Evolutionary conservation across 164 flowering plant genomes (phyloP).

Genomic region (Tinospora cordifolia): DNA sequence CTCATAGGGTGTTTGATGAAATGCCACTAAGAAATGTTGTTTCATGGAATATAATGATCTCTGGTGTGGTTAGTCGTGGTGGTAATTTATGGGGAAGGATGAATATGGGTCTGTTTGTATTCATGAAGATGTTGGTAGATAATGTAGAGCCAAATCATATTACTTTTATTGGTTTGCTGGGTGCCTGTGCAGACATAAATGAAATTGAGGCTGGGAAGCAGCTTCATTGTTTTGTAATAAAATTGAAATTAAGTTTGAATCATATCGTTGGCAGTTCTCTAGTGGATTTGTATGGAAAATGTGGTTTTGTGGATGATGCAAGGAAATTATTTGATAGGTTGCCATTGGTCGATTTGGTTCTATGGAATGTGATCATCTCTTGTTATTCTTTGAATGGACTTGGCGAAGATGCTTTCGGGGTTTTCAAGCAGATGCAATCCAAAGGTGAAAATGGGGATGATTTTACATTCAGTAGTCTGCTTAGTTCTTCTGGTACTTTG

Average conservation of each 20-base stretch:
- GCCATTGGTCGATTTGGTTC: slow-evolving; percentile 37
- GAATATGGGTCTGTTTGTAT: slow-evolving; percentile 30
- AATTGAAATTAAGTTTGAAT: slow-evolving; percentile 30
- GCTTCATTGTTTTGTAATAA: slow-evolving; percentile 40
- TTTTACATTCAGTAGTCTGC: slow-evolving; percentile 46
- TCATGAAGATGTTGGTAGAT: slow-evolving; percentile 45
- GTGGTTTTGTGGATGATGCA: slow-evolving; percentile 39
- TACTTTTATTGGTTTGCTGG: slow-evolving; percentile 39
- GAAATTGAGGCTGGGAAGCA: slow-evolving; percentile 33
- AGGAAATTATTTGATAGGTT: slow-evolving; percentile 37
- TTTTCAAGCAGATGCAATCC: slow-evolving; percentile 36
- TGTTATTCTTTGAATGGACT: slow-evolving; percentile 40
- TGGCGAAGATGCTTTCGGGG: slow-evolving; percentile 29
- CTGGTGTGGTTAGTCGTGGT: slow-evolving; percentile 23
- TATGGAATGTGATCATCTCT: slow-evolving; percentile 65
- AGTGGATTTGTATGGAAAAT: slow-evolving; percentile 48
- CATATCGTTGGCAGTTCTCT: slow-evolving; percentile 38
- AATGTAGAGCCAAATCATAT: slow-evolving; percentile 35
- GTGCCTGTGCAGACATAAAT: slow-evolving; percentile 23
- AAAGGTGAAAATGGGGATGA: slow-evolving; percentile 40
- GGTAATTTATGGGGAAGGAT: not conserved
- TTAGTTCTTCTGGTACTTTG: slow-evolving; percentile 29
- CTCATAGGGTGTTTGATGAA: slow-evolving; percentile 43
- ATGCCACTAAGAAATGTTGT: slow-evolving; percentile 45
- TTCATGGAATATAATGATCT: slow-evolving; percentile 51